These are phyloP conservation scores for Avena insularis DNA, from an alignment of 176 grass and related monocot genomes.

Conservation along the genomic window DNA sequence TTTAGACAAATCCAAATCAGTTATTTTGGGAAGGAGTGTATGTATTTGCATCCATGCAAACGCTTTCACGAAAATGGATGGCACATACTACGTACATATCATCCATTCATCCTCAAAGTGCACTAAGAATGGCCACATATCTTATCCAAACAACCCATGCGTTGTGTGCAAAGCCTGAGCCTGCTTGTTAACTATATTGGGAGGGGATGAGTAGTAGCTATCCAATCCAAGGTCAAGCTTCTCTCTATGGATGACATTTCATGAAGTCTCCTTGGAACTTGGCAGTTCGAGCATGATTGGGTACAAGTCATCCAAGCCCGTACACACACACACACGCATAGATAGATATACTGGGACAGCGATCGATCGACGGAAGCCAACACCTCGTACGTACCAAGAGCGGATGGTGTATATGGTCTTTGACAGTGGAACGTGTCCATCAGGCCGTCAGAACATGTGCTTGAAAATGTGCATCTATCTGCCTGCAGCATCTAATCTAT, in stretches of 20 bases:
- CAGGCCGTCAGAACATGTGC: not conserved
- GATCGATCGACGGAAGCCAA: constrained; percentile 2
- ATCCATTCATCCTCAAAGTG: too few species aligned
- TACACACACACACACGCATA: not conserved
- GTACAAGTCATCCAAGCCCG: too few species aligned
- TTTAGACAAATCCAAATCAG: too few species aligned
- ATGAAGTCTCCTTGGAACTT: not conserved
- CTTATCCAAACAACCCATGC: too few species aligned
- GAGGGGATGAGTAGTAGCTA: not conserved
- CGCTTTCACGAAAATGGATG: too few species aligned
- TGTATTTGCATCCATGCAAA: too few species aligned
- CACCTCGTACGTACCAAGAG: not conserved
- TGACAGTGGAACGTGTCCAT: not conserved
- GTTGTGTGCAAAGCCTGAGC: too few species aligned
- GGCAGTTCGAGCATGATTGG: not conserved
- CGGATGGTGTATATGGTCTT: not conserved
- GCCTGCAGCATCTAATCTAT: not conserved
- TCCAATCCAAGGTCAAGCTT: constrained; percentile 12
- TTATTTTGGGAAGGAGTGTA: too few species aligned
- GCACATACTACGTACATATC: too few species aligned
- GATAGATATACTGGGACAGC: not conserved
- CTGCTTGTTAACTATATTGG: not conserved
- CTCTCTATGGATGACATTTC: not conserved
- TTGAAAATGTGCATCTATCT: not conserved
- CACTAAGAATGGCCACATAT: too few species aligned